These are phyloP conservation scores for Lyophyllum atratum DNA, from an alignment of 768 basidiomycete species.

Conservation along the genomic window DNA sequence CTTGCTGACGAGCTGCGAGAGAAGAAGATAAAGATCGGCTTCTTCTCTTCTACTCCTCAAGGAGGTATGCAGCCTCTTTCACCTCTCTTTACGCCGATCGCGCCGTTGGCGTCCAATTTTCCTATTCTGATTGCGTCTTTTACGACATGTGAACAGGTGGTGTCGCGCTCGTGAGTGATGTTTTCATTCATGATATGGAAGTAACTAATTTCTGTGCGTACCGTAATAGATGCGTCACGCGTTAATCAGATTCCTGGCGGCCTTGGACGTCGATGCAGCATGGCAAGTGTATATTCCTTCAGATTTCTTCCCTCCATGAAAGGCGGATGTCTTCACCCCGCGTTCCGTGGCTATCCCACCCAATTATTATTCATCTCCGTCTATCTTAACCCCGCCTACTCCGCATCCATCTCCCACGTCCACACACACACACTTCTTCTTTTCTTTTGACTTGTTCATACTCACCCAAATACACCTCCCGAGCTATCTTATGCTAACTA, in stretches of 20 bases:
- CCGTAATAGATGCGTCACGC: slow-evolving; percentile 85
- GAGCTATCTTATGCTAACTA: not conserved
- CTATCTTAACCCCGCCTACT: not conserved
- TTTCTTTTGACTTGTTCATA: not conserved
- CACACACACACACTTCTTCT: not conserved
- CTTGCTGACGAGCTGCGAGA: slow-evolving; percentile 84
- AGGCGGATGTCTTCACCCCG: not conserved
- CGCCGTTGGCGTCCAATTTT: slow-evolving; percentile 6
- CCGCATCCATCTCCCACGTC: not conserved
- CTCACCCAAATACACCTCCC: not conserved
- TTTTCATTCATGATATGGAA: slow-evolving; percentile 13
- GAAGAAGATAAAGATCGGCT: slow-evolving; percentile 87
- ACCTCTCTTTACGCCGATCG: not conserved
- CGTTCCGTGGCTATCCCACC: slow-evolving; percentile 3
- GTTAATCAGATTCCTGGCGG: slow-evolving; percentile 80
- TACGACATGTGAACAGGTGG: slow-evolving; percentile 56
- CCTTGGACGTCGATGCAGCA: slow-evolving; percentile 77
- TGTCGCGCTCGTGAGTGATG: slow-evolving; percentile 78
- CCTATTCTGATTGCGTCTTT: slow-evolving; percentile 15
- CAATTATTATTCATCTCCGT: slow-evolving; percentile 1
- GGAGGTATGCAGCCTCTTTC: slow-evolving; percentile 58
- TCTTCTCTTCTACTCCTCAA: slow-evolving; percentile 95
- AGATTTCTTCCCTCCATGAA: not conserved
- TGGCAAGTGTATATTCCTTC: slow-evolving; percentile 59
- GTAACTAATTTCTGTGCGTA: slow-evolving; percentile 7